Evolutionary conservation across 2,329 filamentous ascomycete species (phyloP).

Genomic region (Pseudogymnoascus sp.): DNA sequence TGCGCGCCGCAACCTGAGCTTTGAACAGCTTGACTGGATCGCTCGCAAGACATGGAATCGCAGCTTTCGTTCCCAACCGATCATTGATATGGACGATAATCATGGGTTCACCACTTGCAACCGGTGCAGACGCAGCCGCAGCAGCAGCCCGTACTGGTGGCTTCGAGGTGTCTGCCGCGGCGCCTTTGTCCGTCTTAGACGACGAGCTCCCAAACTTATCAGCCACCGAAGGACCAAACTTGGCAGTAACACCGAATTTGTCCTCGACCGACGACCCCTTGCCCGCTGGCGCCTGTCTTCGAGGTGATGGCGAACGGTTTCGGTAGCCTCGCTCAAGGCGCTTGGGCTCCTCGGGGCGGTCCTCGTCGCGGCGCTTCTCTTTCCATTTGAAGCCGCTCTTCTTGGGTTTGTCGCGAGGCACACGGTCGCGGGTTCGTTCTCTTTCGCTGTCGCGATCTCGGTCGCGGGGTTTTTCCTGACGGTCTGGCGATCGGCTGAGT

Average conservation of each 20-base stretch:
- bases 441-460: slow-evolving; percentile 30
- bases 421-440: slow-evolving; percentile 14
- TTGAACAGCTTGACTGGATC: slow-evolving; percentile 85
- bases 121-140: slow-evolving; percentile 16
- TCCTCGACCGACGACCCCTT: slow-evolving; percentile 22
- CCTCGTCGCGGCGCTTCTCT: slow-evolving; percentile 40
- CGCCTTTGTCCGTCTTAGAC: slow-evolving; percentile 11
- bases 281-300: slow-evolving; percentile 23
- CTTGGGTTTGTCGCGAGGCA: slow-evolving; percentile 20
- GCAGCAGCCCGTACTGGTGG: slow-evolving; percentile 19
- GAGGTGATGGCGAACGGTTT: slow-evolving; percentile 33
- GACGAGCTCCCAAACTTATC: slow-evolving; percentile 11
- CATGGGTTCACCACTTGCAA: slow-evolving; percentile 59
- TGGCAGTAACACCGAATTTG: slow-evolving; percentile 26
- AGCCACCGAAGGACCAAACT: slow-evolving; percentile 18
- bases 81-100: slow-evolving; percentile 94
- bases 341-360: slow-evolving; percentile 37
- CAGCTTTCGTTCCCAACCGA: slow-evolving; percentile 88
- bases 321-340: slow-evolving; percentile 46
- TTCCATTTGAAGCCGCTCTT: slow-evolving; percentile 50
- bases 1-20: slow-evolving; percentile 79
- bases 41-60: slow-evolving; percentile 78
- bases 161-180: slow-evolving; percentile 5
- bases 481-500: slow-evolving; percentile 35
- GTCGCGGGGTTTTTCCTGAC: slow-evolving; percentile 13